Conservation (phyloP, 306 rosid species). For the Purshia tridentata region DNA sequence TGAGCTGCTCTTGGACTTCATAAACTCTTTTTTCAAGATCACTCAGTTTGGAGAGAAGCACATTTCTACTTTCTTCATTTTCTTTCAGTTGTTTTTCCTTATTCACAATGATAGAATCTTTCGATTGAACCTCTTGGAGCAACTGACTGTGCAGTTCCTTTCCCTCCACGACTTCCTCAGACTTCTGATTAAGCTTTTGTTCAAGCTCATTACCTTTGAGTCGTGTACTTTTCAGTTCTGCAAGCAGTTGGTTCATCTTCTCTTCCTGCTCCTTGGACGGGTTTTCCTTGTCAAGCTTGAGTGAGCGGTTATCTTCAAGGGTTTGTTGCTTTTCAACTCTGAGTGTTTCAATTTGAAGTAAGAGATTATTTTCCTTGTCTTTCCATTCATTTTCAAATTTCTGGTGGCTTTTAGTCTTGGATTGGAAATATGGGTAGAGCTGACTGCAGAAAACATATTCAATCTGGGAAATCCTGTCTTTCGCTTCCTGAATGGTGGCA, state of each 20-base stretch:
- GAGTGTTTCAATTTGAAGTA: constrained; percentile 36
- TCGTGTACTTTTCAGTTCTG: constrained; percentile 27
- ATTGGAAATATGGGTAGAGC: constrained; percentile 59
- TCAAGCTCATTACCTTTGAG: constrained; percentile 42
- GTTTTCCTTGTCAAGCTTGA: constrained; percentile 41
- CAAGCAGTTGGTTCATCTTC: constrained; percentile 23
- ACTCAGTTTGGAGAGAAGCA: constrained; percentile 27
- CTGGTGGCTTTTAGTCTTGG: constrained; percentile 38
- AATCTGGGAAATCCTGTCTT: constrained; percentile 68
- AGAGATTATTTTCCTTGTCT: constrained; percentile 40
- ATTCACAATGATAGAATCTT: constrained; percentile 31
- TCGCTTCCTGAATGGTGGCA: constrained; percentile 84
- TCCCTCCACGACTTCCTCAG: constrained; percentile 46
- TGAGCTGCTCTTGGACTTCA: constrained; percentile 34
- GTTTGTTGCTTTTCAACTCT: constrained; percentile 34
- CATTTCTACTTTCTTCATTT: constrained; percentile 41
- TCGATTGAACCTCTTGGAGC: constrained; percentile 39
- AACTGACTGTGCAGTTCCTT: constrained; percentile 47
- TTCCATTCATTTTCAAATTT: constrained; percentile 38
- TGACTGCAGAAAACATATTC: constrained; percentile 77
- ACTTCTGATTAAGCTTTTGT: constrained; percentile 31
- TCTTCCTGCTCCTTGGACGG: constrained; percentile 28
- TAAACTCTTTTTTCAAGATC: constrained; percentile 35
- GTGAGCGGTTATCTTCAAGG: constrained; percentile 41
- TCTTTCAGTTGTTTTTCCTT: constrained; percentile 38